A percentile compares a stretch with the other conserved stretches of the same genome.
These are phyloP conservation scores for Hansenula lynferdii DNA, from an alignment of 1,139 yeast species.

Conservation along the genomic window DNA sequence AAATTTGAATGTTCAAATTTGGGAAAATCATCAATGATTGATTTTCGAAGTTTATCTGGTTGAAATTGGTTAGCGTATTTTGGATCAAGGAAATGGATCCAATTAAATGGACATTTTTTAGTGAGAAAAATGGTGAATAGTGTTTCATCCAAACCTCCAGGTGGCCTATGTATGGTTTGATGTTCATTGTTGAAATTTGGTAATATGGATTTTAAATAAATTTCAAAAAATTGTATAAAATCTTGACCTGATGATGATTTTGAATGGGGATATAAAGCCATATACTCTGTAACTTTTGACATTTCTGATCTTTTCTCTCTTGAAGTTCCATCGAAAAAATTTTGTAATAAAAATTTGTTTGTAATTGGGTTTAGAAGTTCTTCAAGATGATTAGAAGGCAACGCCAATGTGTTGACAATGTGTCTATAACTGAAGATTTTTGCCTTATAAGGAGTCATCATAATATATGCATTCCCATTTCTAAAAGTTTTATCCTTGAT, in stretches of 20 bases:
- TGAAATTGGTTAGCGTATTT: background rate
- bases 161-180: too few relatives aligned
- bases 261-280: too few relatives aligned
- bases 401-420: background rate
- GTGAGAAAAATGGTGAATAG: background rate
- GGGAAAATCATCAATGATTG: background rate
- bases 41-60: background rate
- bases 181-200: background rate
- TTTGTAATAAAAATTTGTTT: background rate
- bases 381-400: background rate
- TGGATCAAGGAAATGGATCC: background rate
- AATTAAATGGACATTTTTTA: background rate
- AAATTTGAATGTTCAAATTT: background rate
- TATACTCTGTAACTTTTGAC: too few relatives aligned
- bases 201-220: background rate
- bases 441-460: background rate
- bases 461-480: background rate
- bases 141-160: background rate
- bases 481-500: slow-evolving; percentile 1
- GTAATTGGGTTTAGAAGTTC: background rate
- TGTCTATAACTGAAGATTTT: background rate
- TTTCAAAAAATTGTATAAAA: background rate
- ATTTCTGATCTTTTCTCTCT: background rate
- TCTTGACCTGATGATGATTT: background rate
- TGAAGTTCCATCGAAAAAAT: too few relatives aligned